Conservation (phyloP, 2,329 filamentous ascomycete genomes). For the Penicillium verrucosum region DNA sequence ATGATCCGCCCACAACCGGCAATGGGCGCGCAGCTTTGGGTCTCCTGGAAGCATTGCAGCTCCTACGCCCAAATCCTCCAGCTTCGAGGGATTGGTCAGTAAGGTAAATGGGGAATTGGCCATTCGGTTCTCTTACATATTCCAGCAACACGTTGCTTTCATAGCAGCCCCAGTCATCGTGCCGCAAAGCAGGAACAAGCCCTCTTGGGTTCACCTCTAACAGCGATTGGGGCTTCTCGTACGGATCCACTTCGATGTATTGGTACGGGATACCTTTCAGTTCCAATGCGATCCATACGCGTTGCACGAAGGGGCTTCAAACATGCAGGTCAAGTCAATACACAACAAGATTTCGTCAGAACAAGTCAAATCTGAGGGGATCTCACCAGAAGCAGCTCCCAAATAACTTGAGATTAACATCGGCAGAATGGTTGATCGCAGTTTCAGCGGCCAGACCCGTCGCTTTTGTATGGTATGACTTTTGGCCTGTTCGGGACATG, state of each 20-base stretch:
- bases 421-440: slow-evolving; percentile 65
- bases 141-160: slow-evolving; percentile 81
- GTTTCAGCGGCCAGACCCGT: slow-evolving; percentile 69
- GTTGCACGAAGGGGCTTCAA: slow-evolving; percentile 77
- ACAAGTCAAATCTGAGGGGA: not conserved
- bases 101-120: not conserved
- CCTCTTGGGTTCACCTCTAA: slow-evolving; percentile 74
- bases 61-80: slow-evolving; percentile 68
- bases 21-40: slow-evolving; percentile 67
- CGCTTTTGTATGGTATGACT: slow-evolving; percentile 68
- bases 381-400: slow-evolving; percentile 76
- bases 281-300: slow-evolving; percentile 86
- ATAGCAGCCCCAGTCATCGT: slow-evolving; percentile 77
- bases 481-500: slow-evolving; percentile 56
- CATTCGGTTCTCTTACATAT: slow-evolving; percentile 59
- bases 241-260: slow-evolving; percentile 82
- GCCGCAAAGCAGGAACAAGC: slow-evolving; percentile 70
- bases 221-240: slow-evolving; percentile 66
- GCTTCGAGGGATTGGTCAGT: slow-evolving; percentile 42
- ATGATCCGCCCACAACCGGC: slow-evolving; percentile 77
- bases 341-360: not conserved
- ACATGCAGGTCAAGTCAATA: slow-evolving; percentile 2
- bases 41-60: slow-evolving; percentile 59
- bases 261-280: slow-evolving; percentile 75
- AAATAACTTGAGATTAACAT: slow-evolving; percentile 71